phyloP scores from a whole-genome alignment of 1,284 basidiomycete genomes.

The Trichosporon inkin region DNA sequence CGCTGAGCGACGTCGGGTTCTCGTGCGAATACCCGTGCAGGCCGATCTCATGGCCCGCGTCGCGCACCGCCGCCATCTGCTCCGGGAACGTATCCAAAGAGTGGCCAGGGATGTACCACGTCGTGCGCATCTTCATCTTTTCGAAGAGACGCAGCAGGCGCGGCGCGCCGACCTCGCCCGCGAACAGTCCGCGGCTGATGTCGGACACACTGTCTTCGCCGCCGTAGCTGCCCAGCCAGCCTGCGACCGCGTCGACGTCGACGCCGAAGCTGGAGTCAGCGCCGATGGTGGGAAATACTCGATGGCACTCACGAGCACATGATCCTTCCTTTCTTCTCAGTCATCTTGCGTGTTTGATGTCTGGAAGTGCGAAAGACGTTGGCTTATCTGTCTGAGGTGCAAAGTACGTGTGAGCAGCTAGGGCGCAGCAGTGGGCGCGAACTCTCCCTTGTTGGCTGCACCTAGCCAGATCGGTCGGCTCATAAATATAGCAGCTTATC shows the following conservation, averaged over 20 bases:
- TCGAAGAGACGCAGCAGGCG: slow-evolving; percentile 66
- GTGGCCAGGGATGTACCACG: slow-evolving; percentile 64
- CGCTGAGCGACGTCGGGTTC: slow-evolving; percentile 62
- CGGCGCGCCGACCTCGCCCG: slow-evolving; percentile 67
- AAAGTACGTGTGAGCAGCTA: too few relatives aligned
- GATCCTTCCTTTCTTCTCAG: slow-evolving; percentile 9
- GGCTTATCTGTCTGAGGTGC: neutral
- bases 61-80: slow-evolving; percentile 49
- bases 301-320: slow-evolving; percentile 16
- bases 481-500: too few relatives aligned
- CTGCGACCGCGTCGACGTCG: slow-evolving; percentile 63
- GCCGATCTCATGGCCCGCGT: slow-evolving; percentile 55
- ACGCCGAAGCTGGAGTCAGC: slow-evolving; percentile 52
- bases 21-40: slow-evolving; percentile 73
- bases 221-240: slow-evolving; percentile 55
- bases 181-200: slow-evolving; percentile 49
- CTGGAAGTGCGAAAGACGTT: neutral
- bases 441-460: too few relatives aligned
- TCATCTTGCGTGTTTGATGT: neutral
- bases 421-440: too few relatives aligned
- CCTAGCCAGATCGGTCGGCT: too few relatives aligned
- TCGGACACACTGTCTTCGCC: slow-evolving; percentile 50
- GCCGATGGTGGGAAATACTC: neutral
- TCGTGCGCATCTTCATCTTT: slow-evolving; percentile 65
- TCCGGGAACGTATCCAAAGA: slow-evolving; percentile 51